phyloP scores from a whole-genome alignment of 2,329 filamentous ascomycete genomes.

The Bipolaris gigantea region DNA sequence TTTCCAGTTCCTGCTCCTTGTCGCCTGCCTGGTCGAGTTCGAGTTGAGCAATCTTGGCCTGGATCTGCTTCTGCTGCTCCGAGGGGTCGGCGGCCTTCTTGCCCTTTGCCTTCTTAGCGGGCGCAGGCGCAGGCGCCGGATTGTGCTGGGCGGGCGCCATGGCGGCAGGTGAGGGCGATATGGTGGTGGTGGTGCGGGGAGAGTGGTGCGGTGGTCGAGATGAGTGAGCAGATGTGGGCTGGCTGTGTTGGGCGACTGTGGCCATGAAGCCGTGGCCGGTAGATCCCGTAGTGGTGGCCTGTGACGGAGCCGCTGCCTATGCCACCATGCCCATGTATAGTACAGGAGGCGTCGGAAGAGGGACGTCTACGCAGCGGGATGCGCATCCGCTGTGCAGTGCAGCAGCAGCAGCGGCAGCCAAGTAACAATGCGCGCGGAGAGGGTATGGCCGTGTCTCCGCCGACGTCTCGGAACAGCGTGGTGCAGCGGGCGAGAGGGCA shows the following conservation, averaged over 20 bases:
- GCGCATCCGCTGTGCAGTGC: conserved; percentile 24
- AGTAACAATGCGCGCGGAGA: conserved; percentile 23
- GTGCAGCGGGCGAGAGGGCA: conserved; percentile 1
- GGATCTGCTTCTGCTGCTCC: conserved; percentile 88
- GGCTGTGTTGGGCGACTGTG: conserved; percentile 42
- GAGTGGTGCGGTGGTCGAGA: conserved; percentile 45
- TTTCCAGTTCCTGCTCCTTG: conserved; percentile 94
- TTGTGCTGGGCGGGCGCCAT: conserved; percentile 52
- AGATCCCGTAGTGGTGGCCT: conserved; percentile 17
- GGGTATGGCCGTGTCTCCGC: conserved; percentile 18
- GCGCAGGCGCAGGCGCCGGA: conserved; percentile 56
- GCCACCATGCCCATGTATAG: conserved; percentile 3
- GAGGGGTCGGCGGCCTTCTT: conserved; percentile 84
- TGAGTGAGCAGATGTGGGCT: conserved; percentile 33
- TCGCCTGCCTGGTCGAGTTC: conserved; percentile 92
- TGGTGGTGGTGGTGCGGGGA: conserved; percentile 43
- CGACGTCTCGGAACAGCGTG: conserved; percentile 34
- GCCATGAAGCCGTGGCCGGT: conserved; percentile 37
- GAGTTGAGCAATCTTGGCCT: conserved; percentile 91
- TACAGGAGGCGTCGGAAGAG: neutral
- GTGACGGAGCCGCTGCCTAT: conserved; percentile 10
- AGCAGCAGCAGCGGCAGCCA: conserved; percentile 5
- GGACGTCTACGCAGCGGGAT: conserved; percentile 12
- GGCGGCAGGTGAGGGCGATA: conserved; percentile 47
- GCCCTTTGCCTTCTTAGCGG: conserved; percentile 75